Base-by-base conservation (phyloP, 1,284 basidiomycete genomes). In the Microbotryum saponariae region DNA sequence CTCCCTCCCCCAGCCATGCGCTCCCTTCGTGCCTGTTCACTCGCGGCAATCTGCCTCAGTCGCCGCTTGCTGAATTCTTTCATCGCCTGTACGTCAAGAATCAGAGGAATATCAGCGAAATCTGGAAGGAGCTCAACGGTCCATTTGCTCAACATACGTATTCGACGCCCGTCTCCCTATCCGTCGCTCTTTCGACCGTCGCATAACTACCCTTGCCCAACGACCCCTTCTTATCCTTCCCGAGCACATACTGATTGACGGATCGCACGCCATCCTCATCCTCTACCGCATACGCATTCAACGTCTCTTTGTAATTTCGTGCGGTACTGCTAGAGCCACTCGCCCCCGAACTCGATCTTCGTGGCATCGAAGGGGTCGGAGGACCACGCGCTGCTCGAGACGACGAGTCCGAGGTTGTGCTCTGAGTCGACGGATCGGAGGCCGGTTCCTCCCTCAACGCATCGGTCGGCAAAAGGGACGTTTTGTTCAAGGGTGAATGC, bases 11-110 rank as follows among this genome's bases (percentile, higher is more conserved):
- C 57, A 25, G 64, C 52, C 20, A 59, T 6, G 9, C 64, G 52
- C 10, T 64, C 60, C 3, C 64, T n/a, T 18, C 61, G 54, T 9
- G 44, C 49, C 2, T 60, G 57, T 46, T 64, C 63, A 4, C 59
- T 57, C 12, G 65, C 56, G 2, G 62, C 63, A n/a, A 61, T 62
- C 55, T 69, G 63, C 25, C 66, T 61, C 57, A 73, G 46, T 4
- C 66, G 58, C 5, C 59, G 49, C 54, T 73, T 73, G n/a, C 65
- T 68, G 47, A 73, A 72, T 58, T 72, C 71, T 54, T 73, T 73
- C 47, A 71, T 68, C 1, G 72, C 71, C 67, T 68, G 57, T 5
- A 20, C 21, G 45, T 47, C n/a, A 5, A 14, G 25, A 56, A 31
- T 49, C 31, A 56, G 46, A 16, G 27, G 3, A 14, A 45, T 1